Evolutionary conservation across 805 yeast genomes (phyloP).

Genomic region (Lachancea quebecensis): DNA sequence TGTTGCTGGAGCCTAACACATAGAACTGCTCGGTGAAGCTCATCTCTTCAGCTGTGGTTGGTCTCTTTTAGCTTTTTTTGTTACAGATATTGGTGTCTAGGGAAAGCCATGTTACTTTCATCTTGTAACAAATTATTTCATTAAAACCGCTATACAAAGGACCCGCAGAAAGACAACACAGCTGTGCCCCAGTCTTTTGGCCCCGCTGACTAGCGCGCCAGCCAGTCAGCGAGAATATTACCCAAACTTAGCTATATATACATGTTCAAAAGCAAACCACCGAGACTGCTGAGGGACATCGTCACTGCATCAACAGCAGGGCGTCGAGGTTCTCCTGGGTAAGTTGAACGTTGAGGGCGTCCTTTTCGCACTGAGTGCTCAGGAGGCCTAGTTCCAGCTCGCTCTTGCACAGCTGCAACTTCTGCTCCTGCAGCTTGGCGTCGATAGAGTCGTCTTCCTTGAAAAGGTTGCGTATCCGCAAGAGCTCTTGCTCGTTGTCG

Average conservation of each 20-base stretch:
- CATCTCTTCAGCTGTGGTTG: neutral
- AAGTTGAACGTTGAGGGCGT: conserved; percentile 28
- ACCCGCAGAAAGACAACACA: too few relatives aligned
- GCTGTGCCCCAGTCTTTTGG: too few relatives aligned
- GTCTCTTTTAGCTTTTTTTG: too few relatives aligned
- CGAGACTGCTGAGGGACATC: neutral
- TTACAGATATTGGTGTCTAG: too few relatives aligned
- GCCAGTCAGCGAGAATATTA: neutral
- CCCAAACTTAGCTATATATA: neutral
- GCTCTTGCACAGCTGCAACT: conserved; percentile 15
- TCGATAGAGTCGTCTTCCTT: conserved; percentile 22
- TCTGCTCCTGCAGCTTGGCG: conserved; percentile 17
- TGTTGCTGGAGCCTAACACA: conserved; percentile 16
- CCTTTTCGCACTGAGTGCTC: conserved; percentile 26
- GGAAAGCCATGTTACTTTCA: too few relatives aligned
- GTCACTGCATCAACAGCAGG: conserved; percentile 10
- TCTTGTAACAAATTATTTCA: too few relatives aligned
- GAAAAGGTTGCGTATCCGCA: conserved; percentile 15
- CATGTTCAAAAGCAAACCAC: neutral
- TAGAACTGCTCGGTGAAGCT: conserved; percentile 21
- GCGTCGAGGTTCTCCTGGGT: conserved; percentile 34
- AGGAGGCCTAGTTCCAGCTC: conserved; percentile 26
- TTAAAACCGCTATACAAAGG: too few relatives aligned
- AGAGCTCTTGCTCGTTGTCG: conserved; percentile 6
- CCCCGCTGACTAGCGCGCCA: too few relatives aligned